Percentiles rank a stretch among this genome's conserved stretches.
Conservation (phyloP, 2,329 filamentous ascomycete species). For the Trichoderma harzianum region DNA sequence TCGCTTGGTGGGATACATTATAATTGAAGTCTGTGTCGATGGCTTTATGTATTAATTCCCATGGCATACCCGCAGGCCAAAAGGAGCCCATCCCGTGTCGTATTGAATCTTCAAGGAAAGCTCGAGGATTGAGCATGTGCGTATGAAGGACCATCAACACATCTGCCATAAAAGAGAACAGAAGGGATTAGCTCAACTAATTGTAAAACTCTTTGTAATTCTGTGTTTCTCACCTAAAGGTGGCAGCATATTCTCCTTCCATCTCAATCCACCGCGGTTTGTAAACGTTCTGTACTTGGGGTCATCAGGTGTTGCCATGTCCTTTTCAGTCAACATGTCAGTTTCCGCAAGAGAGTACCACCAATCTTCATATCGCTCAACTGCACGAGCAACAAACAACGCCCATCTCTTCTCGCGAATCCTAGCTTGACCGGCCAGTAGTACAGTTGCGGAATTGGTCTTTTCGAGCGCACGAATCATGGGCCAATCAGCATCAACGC, state of each 20-base stretch:
- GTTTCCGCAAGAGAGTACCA: conserved; percentile 43
- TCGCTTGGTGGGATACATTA: conserved; percentile 41
- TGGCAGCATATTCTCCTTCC: conserved; percentile 46
- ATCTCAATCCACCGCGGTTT: conserved; percentile 22
- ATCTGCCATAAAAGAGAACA: conserved; percentile 42
- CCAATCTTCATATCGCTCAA: conserved; percentile 66
- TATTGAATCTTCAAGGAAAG: conserved; percentile 71
- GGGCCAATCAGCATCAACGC: background rate
- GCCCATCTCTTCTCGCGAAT: conserved; percentile 72
- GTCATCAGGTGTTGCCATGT: conserved; percentile 31
- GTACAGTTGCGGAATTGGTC: conserved; percentile 31
- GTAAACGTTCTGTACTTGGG: conserved; percentile 36
- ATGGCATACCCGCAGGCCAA: conserved; percentile 66
- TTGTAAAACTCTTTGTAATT: background rate
- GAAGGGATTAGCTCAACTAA: background rate
- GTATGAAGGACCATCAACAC: conserved; percentile 78
- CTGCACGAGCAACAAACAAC: conserved; percentile 64
- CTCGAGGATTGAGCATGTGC: conserved; percentile 72
- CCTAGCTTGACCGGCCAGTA: conserved; percentile 39
- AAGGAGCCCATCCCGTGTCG: conserved; percentile 51
- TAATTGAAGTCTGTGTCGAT: conserved; percentile 62
- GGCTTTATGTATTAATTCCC: conserved; percentile 53
- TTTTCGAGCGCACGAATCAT: conserved; percentile 21
- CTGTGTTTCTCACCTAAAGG: conserved; percentile 49
- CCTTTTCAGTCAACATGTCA: conserved; percentile 32